Conservation (phyloP, 2,329 filamentous ascomycete genomes). For the Mycocentrospora acerina region DNA sequence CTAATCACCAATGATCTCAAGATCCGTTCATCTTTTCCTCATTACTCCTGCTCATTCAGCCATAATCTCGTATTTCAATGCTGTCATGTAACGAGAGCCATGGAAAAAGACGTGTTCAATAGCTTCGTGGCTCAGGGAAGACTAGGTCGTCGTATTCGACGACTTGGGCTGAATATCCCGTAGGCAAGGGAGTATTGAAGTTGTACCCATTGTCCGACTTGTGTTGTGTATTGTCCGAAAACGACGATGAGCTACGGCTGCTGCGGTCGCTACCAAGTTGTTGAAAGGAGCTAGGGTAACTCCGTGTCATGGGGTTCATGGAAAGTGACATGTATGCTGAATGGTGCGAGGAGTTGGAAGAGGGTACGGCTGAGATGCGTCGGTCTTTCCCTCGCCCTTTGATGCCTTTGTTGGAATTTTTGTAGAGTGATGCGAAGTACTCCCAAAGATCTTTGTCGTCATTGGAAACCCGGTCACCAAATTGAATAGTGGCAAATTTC, state of each 20-base stretch:
- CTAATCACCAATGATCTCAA: constrained; percentile 4
- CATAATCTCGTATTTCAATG: neutral
- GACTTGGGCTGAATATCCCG: constrained; percentile 23
- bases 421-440: constrained; percentile 87
- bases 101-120: constrained; percentile 11
- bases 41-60: constrained; percentile 4
- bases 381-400: constrained; percentile 90
- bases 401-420: constrained; percentile 98
- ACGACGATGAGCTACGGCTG: constrained; percentile 38
- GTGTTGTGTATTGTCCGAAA: constrained; percentile 31
- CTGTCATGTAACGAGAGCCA: neutral
- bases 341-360: constrained; percentile 26
- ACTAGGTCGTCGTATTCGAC: constrained; percentile 38
- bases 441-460: constrained; percentile 77
- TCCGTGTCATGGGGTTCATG: constrained; percentile 20
- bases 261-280: constrained; percentile 35
- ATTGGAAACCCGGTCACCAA: constrained; percentile 63
- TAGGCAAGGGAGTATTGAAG: constrained; percentile 32
- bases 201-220: constrained; percentile 31
- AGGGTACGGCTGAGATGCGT: constrained; percentile 54
- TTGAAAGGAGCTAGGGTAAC: constrained; percentile 26
- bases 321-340: constrained; percentile 27
- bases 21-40: constrained; percentile 4
- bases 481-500: constrained; percentile 66
- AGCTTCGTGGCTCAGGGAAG: constrained; percentile 40